Conservation (phyloP, 2,329 filamentous ascomycete genomes). For the Fusarium buharicum region DNA sequence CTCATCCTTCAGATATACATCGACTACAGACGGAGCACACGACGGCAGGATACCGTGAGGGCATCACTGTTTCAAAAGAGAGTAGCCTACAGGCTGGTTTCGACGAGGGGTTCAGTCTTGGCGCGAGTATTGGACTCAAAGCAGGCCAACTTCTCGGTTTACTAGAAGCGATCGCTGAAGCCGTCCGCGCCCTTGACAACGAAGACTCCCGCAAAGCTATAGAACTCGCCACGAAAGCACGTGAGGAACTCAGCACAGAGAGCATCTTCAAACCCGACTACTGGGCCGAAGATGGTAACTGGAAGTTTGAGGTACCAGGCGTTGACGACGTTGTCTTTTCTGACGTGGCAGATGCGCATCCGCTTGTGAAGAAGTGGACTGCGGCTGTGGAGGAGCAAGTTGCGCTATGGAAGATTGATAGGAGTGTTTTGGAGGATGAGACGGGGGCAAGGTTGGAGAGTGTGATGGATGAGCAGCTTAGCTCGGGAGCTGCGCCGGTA, state of each 20-base stretch:
- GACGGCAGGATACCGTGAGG: conserved; percentile 91
- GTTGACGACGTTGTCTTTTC: conserved; percentile 63
- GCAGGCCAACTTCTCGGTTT: conserved; percentile 81
- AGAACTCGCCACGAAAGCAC: conserved; percentile 54
- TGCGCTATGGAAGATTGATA: conserved; percentile 50
- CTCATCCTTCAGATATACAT: conserved; percentile 72
- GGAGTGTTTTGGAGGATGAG: conserved; percentile 50
- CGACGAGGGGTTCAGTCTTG: conserved; percentile 88
- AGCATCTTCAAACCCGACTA: conserved; percentile 72
- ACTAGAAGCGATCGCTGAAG: conserved; percentile 74
- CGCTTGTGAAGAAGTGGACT: conserved; percentile 72
- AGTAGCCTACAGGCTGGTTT: conserved; percentile 85
- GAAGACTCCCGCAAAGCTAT: conserved; percentile 19
- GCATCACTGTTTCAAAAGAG: conserved; percentile 79
- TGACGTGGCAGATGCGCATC: conserved; percentile 74
- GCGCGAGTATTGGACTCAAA: conserved; percentile 79
- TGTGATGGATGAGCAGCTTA: conserved; percentile 45
- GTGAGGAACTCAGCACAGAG: conserved; percentile 68
- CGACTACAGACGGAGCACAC: conserved; percentile 80
- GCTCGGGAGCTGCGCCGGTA: conserved; percentile 37
- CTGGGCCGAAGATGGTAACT: conserved; percentile 76
- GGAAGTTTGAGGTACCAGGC: conserved; percentile 69
- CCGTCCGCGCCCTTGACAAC: conserved; percentile 51
- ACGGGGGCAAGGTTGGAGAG: conserved; percentile 44
- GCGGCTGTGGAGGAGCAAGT: conserved; percentile 48